Evolutionary conservation across 1,139 yeast species (phyloP).

Genomic region (Suhomyces terraborum): DNA sequence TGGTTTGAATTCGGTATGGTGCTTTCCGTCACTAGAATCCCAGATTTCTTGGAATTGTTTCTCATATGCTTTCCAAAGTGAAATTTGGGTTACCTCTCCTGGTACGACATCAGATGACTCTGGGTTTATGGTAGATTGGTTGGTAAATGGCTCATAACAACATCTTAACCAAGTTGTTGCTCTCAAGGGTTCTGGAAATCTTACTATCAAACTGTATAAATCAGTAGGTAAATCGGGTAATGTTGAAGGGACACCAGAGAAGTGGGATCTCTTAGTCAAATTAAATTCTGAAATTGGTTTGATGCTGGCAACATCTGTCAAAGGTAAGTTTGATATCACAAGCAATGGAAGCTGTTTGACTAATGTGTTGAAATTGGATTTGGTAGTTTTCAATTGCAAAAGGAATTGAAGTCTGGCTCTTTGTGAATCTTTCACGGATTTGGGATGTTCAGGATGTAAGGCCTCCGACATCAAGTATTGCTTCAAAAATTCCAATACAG

Average conservation of each 20-base stretch:
- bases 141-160: conserved; percentile 68
- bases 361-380: conserved; percentile 50
- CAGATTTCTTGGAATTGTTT: conserved; percentile 63
- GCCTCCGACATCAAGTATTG: conserved; percentile 45
- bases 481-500: conserved; percentile 42
- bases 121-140: conserved; percentile 27
- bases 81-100: conserved; percentile 93
- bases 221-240: conserved; percentile 62
- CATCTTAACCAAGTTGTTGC: conserved; percentile 96
- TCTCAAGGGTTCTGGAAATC: conserved; percentile 80
- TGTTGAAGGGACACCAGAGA: conserved; percentile 51
- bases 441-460: conserved; percentile 33
- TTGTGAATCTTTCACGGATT: conserved; percentile 38
- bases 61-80: conserved; percentile 95
- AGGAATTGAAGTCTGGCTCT: conserved; percentile 34
- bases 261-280: conserved; percentile 38
- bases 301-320: conserved; percentile 23
- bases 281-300: conserved; percentile 26
- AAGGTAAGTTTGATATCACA: conserved; percentile 37
- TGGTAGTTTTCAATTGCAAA: conserved; percentile 31
- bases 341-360: conserved; percentile 63
- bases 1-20: conserved; percentile 53
- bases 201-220: conserved; percentile 61
- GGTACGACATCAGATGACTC: conserved; percentile 27
- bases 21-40: conserved; percentile 27